phyloP scores from a whole-genome alignment of 345 rosid genomes.

The Euphorbia lathyris region DNA sequence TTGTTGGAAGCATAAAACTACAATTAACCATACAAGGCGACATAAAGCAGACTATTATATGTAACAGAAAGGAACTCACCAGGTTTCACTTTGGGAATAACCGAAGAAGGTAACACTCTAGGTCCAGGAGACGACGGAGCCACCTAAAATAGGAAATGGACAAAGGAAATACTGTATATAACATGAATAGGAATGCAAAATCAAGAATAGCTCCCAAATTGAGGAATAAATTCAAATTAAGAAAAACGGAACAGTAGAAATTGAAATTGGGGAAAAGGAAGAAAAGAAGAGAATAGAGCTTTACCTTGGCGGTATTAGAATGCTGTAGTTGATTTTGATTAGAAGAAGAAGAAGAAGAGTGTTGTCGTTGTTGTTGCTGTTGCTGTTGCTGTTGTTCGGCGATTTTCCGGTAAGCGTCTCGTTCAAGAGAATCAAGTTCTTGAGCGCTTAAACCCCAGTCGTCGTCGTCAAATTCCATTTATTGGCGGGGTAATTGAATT shows the following conservation, averaged over 20 bases:
- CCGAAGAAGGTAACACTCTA: slow-evolving; percentile 34
- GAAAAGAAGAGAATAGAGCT: slow-evolving; percentile 21
- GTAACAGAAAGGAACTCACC: slow-evolving; percentile 51
- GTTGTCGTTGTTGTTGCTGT: not conserved
- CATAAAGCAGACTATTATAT: no score
- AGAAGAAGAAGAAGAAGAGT: slow-evolving; percentile 13
- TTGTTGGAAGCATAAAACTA: no score
- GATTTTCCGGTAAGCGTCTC: slow-evolving; percentile 59
- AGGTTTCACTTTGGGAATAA: slow-evolving; percentile 32
- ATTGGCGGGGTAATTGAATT: no score
- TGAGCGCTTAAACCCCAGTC: no score
- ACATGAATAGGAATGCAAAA: not conserved
- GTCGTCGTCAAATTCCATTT: no score
- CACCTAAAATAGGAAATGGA: slow-evolving; percentile 29
- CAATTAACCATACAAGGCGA: no score
- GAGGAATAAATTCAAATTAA: no score
- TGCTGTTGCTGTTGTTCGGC: slow-evolving; percentile 32
- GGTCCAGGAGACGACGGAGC: slow-evolving; percentile 28
- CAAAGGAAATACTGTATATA: not conserved
- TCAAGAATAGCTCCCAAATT: not conserved
- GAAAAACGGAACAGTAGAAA: no score
- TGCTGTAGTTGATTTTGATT: slow-evolving; percentile 2
- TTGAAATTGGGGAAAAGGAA: not conserved
- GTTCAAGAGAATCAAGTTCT: slow-evolving; percentile 37
- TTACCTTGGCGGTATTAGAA: slow-evolving; percentile 2